Base-by-base conservation (phyloP, 345 rosid species). In the Melaleuca quinquenervia region DNA sequence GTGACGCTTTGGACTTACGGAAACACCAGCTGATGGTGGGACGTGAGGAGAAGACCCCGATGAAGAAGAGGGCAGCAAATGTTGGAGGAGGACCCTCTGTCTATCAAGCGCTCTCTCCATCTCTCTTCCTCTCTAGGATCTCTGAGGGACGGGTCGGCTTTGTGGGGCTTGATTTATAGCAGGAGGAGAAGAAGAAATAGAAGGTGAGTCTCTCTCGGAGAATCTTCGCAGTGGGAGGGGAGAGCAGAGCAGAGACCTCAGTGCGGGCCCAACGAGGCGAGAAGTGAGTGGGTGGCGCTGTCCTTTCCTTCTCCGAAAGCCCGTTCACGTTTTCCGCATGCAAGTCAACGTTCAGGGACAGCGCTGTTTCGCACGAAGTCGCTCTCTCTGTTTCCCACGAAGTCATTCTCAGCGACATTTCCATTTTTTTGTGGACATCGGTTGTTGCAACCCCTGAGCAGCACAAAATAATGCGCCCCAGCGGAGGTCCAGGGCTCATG, bases 81-180 rank as follows among this genome's bases (percentile, higher is more conserved):
- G 99, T 84, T 90, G 88, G 87, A 97, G 94, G 88, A 97, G 88
- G 87, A 97, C 87, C 87, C 88, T 91, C 87, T 96, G 98, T 83
- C 99, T 93, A 91, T 92, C 91, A n/a, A 91, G 12, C 48, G 98
- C 98, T 89, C 88, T 95, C 83, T 97, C 98, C 99, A 96, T 94
- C 45, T 89, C 88, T 82, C 84, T 27, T 55, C 18, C 36, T 32
- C 44, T 62, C 86, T 83, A 51, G 49, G 70, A 22, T 70, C 26
- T 16, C 76, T 8, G 78, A 2, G 13, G 18, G 78, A 70, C 36
- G 48, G 14, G 48, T 11, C 26, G 44, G 20, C 20, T 18, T 24
- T 3, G 9, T 48, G 5, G 78, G 48, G 24, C 0, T 24, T 16
- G 26, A 70, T 70, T 70, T 70, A 70, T 70, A 36, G 78, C 5